Base-by-base conservation (phyloP, 2,329 filamentous ascomycete genomes). In the Neopestalotiopsis rosae region DNA sequence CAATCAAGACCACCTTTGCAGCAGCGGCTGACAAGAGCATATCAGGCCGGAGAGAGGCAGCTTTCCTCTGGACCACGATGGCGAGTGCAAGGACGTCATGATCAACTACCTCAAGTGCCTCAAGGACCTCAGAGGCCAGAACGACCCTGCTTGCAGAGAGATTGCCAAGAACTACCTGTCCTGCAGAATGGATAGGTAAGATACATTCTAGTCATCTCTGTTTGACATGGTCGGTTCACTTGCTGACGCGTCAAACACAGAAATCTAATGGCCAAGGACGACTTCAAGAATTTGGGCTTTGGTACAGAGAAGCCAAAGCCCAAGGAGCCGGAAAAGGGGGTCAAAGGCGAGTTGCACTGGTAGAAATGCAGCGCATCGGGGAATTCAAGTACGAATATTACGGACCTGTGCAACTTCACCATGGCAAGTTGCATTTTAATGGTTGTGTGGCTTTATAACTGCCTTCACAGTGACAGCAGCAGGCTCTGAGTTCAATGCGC, bases 31-130 rank as follows among this genome's bases (percentile, higher is more conserved):
- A 66, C 64, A 32, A 5, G 32, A 45, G 12, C 38, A 6, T 28
- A 13, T 5, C 74, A 96, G 94, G 68, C 95, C 95, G 5, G 93
- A 98, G 80, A 91, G 95, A 75, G 95, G 95, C 68, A 97, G 94
- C 76, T 98, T 98, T 78, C 95, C 95, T n/a, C 89, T 98, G 68
- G 95, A 98, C 81, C 95, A 98, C 76, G 94, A 97, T 80, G 94
- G 89, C 91, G 96, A 99, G 84, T 99, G 96, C 87, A 98, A 95
- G 80, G 85, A 91, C 69, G 89, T 97, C 72, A 98, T 98, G 89
- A 88, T 88, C 69, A 87, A 87, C 66, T 99, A 99, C 78, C 88
- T 99, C 62, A 87, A 88, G 69, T 99, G 96, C 80, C 91, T 99
- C 79, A 96, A 95, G 79, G 91, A 89, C 71, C 90, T 92, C 72